phyloP scores from a whole-genome alignment of 768 basidiomycete species.

The Agaricus sinodeliciosus region DNA sequence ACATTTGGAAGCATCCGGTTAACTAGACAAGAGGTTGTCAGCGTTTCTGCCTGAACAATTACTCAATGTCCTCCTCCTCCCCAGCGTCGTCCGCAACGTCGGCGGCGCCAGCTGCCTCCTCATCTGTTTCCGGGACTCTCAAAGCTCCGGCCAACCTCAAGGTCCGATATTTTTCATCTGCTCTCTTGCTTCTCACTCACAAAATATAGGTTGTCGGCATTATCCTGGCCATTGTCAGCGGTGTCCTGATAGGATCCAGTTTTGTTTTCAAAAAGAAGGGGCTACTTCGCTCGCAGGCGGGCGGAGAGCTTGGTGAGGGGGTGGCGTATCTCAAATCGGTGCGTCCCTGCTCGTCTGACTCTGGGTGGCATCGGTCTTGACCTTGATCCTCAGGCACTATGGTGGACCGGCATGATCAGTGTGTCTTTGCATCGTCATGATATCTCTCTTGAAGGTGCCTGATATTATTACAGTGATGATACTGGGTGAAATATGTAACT shows the following conservation, averaged over 20 bases:
- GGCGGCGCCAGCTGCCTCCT: conserved; percentile 30
- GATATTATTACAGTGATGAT: conserved; percentile 68
- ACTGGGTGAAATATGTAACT: conserved; percentile 82
- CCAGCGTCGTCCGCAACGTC: conserved; percentile 26
- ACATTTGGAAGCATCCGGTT: neutral
- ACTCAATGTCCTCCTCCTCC: conserved; percentile 16
- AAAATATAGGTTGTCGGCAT: conserved; percentile 60
- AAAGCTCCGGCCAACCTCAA: conserved; percentile 43
- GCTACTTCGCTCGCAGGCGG: conserved; percentile 72
- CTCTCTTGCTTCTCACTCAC: conserved; percentile 1
- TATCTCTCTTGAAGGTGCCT: neutral
- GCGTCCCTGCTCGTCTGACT: conserved; percentile 23
- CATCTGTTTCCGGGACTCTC: conserved; percentile 30
- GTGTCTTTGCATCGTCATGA: conserved; percentile 19
- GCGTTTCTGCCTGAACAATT: neutral
- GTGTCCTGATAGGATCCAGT: conserved; percentile 83
- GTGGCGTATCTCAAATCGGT: conserved; percentile 95
- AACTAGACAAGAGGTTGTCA: neutral
- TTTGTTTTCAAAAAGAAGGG: conserved; percentile 99
- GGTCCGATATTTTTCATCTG: conserved; percentile 22
- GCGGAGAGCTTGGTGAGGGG: conserved; percentile 74
- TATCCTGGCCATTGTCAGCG: conserved; percentile 69
- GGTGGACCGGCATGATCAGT: conserved; percentile 95
- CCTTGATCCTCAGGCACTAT: conserved; percentile 53
- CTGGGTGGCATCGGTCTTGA: conserved; percentile 10